A percentile compares a stretch with the other conserved stretches of the same genome.
Conservation (phyloP, 2,329 filamentous ascomycete genomes). For the Rhexocercosporidium sp. region DNA sequence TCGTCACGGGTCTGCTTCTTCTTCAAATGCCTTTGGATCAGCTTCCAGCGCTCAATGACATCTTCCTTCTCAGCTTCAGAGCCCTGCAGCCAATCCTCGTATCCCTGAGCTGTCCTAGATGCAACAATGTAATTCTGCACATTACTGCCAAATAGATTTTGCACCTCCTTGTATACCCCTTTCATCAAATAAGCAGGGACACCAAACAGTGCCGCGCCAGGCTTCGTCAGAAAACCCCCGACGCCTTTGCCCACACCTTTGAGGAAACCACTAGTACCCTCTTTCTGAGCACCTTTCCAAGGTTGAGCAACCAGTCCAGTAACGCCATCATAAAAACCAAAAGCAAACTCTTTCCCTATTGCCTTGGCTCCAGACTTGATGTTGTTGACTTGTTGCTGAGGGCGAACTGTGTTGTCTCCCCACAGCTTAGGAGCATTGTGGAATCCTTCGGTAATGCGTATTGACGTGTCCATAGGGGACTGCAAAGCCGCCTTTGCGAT, state of each 20-base stretch:
- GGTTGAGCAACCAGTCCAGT: slow-evolving; percentile 67
- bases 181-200: neutral
- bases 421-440: slow-evolving; percentile 71
- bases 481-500: slow-evolving; percentile 76
- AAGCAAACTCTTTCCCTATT: slow-evolving; percentile 63
- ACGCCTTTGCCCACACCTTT: slow-evolving; percentile 85
- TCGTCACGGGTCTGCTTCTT: neutral
- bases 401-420: slow-evolving; percentile 69
- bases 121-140: neutral
- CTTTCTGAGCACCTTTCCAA: slow-evolving; percentile 63
- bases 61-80: neutral
- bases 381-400: slow-evolving; percentile 61
- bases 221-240: slow-evolving; percentile 80
- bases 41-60: neutral
- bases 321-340: slow-evolving; percentile 67
- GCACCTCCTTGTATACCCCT: neutral
- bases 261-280: slow-evolving; percentile 68
- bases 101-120: neutral
- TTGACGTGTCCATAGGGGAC: slow-evolving; percentile 51
- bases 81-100: neutral
- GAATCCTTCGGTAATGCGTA: slow-evolving; percentile 70
- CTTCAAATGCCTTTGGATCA: neutral
- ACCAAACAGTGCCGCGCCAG: slow-evolving; percentile 57
- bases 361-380: slow-evolving; percentile 66
- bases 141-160: neutral